Conservation (phyloP, 208 protist species). For the Vickermania ingenoplastis region DNA sequence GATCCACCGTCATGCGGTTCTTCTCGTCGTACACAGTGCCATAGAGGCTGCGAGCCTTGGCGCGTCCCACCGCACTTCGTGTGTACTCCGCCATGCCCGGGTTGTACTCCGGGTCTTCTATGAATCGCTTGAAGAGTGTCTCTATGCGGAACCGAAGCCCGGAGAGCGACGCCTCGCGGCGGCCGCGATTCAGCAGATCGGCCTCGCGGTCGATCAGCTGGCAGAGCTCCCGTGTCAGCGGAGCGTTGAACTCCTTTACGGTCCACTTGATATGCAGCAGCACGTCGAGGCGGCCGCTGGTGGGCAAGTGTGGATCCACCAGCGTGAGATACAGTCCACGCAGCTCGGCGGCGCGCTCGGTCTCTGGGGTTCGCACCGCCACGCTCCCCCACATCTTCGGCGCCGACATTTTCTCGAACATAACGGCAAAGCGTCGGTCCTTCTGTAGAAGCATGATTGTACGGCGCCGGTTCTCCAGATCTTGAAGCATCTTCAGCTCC, state of each 20-base stretch:
- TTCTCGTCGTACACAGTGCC: neutral
- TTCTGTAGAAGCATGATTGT: slow-evolving; percentile 50
- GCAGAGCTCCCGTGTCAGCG: slow-evolving; percentile 82
- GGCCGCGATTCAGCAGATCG: slow-evolving; percentile 91
- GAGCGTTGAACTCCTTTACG: slow-evolving; percentile 91
- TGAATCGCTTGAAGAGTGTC: slow-evolving; percentile 91
- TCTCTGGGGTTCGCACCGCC: slow-evolving; percentile 84
- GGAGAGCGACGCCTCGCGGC: slow-evolving; percentile 44
- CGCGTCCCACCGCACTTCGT: slow-evolving; percentile 23
- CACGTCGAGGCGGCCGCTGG: slow-evolving; percentile 86
- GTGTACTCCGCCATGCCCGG: slow-evolving; percentile 81
- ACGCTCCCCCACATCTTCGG: slow-evolving; percentile 78
- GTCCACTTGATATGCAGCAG: slow-evolving; percentile 96
- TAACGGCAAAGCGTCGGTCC: slow-evolving; percentile 46
- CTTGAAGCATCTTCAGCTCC: slow-evolving; percentile 92
- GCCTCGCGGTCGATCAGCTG: slow-evolving; percentile 96
- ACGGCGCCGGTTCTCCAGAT: slow-evolving; percentile 89
- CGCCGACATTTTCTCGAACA: slow-evolving; percentile 64
- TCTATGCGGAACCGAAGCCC: slow-evolving; percentile 83
- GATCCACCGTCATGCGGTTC: neutral
- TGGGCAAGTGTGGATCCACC: slow-evolving; percentile 8
- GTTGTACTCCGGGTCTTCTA: slow-evolving; percentile 94
- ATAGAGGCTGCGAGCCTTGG: slow-evolving; percentile 15
- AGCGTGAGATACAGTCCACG: slow-evolving; percentile 85
- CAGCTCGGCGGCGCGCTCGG: slow-evolving; percentile 91